Evolutionary conservation across 805 yeast species (phyloP), one percentile per base, ranked within the genome.

Genomic region (Cyberlindnera sargentensis): DNA sequence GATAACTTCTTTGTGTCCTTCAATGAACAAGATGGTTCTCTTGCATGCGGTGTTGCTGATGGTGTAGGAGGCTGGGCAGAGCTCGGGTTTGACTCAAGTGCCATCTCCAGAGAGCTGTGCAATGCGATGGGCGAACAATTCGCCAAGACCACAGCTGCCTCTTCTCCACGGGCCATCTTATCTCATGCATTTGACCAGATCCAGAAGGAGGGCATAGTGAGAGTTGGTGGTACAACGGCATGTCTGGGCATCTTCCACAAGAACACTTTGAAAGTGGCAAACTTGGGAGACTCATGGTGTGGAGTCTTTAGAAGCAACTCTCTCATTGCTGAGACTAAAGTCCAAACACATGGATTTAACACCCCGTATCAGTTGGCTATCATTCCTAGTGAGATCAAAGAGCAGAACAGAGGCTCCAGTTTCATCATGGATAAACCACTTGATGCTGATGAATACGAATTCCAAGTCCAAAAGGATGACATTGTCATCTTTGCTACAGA

Each of bases 1-100:
- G 95, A 85, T 57, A 84, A 82, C 57, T 79, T 71, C 53, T 78
- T 84, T 45, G 68, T 80, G 27, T 70, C 77, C 7, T 24, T 44
- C 30, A 35, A 29, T 24, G 11, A 65, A 15, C 42, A 65, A 28
- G 44, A 50, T 4, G 48, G 53, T 6, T 24, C 26, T 1, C 48
- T 82, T 0, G 76, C 83, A 4, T 71, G 80, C n/a, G 95, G 91
- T 24, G 93, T 85, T 4, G 84, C 96, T 5, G 99, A 91, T 65
- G 99, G 99, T 10, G 98, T 93, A 4, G 98, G 98, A 11, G 98
- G 98, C 3, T 91, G 98, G 97, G 76, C 85, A 2, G 93, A 86
- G 47, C 82, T 85, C 38, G 97, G 97, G 0, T 84, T 79, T 55
- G 96, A 91, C 61, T 85, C 96, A 2, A 76, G 88, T 45, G 91